These are phyloP conservation scores for Phytophthora rubi DNA, from an alignment of 352 stramenopile species.

Conservation along the genomic window DNA sequence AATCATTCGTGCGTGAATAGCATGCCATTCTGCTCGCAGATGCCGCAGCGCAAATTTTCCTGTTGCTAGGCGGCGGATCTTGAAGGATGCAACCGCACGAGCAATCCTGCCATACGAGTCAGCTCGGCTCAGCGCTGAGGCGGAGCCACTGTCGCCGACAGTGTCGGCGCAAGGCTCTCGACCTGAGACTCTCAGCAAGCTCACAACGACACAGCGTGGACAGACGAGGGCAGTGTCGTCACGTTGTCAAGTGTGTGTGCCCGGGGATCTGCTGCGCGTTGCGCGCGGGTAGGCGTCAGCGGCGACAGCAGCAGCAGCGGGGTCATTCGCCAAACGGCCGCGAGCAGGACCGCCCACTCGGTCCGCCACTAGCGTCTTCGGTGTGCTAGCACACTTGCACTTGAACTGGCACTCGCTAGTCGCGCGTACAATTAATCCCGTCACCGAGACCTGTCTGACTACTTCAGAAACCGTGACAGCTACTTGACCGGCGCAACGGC, in stretches of 20 bases:
- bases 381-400: constrained; percentile 20
- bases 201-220: constrained; percentile 13
- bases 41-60: constrained; percentile 8
- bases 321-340: constrained; percentile 40
- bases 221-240: constrained; percentile 29
- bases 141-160: no score
- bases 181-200: not conserved
- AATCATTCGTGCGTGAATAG: not conserved
- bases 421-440: not conserved
- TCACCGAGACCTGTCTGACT: constrained; percentile 3
- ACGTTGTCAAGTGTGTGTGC: constrained; percentile 22
- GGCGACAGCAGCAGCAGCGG: not conserved
- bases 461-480: constrained; percentile 15
- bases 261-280: constrained; percentile 31
- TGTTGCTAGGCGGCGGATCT: not conserved
- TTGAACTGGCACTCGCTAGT: not conserved
- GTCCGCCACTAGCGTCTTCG: constrained; percentile 17
- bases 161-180: not conserved
- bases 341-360: constrained; percentile 18
- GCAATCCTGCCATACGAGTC: not conserved
- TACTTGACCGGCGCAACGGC: constrained; percentile 8
- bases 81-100: constrained; percentile 15
- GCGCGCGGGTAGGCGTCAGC: constrained; percentile 1
- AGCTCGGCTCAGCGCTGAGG: no score
- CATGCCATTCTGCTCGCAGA: constrained; percentile 10